Evolutionary conservation across 2,329 filamentous ascomycete species (phyloP).

Genomic region (Scleromitrula shiraiana): DNA sequence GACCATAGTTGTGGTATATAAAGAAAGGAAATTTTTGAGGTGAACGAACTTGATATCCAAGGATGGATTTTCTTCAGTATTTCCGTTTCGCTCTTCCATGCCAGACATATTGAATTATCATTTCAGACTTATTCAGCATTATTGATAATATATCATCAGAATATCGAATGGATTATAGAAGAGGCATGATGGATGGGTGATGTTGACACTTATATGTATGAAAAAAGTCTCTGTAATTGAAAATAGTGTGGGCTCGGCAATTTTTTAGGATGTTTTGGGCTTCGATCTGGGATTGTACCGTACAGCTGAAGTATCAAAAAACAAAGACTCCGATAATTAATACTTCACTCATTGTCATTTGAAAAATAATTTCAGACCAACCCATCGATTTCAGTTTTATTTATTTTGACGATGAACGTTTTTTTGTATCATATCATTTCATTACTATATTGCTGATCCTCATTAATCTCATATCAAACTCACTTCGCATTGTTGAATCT

Average conservation of each 20-base stretch:
- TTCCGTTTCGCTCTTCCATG: not conserved
- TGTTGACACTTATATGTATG: not conserved
- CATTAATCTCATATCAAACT: too few species aligned
- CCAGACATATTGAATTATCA: not conserved
- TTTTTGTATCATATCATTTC: too few species aligned
- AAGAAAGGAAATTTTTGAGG: not conserved
- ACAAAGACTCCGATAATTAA: not conserved
- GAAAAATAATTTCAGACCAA: too few species aligned
- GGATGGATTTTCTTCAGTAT: not conserved
- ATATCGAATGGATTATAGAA: not conserved
- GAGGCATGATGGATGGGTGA: too few species aligned
- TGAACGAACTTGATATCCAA: slow-evolving; percentile 6
- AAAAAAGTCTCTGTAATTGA: not conserved
- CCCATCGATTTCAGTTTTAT: too few species aligned
- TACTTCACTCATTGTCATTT: not conserved
- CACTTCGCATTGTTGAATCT: too few species aligned
- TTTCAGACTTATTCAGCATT: not conserved
- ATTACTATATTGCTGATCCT: too few species aligned
- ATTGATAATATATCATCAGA: not conserved
- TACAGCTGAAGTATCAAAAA: too few species aligned
- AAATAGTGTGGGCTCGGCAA: slow-evolving; percentile 6
- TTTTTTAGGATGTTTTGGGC: slow-evolving; percentile 2
- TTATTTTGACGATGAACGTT: too few species aligned
- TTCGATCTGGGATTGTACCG: not conserved
- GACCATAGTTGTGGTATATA: not conserved